Base-by-base conservation (phyloP, 805 yeast species). In the Yarrowia sp. region DNA sequence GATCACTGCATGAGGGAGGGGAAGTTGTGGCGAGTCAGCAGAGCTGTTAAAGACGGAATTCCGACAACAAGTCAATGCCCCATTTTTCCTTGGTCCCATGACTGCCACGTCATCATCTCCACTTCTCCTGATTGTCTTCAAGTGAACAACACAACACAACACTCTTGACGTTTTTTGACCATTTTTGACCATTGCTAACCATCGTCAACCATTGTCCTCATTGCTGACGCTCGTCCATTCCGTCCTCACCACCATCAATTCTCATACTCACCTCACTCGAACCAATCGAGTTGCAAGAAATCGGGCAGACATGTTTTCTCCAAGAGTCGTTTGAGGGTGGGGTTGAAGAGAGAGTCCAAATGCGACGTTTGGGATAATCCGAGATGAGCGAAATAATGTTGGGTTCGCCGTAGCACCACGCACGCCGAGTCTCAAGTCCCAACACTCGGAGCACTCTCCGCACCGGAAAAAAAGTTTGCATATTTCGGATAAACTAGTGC, bases 381-480 rank as follows among this genome's bases (percentile, higher is more conserved):
- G 64, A 56, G 47, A 40, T 42, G 61, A 55, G 61, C 61, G 61
- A 55, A 56, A 56, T 56, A 56, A 56, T 56, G 64, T 56, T 56
- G 64, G 64, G 64, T 43, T 56, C 63, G 24, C 42, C 47, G 47
- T 56, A 42, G 63, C 47, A 14, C 63, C 63, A 24, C 61, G 46
- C 60, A 53, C 33, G 49, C 49, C 30, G 30, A 19, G 33, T 17
- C 17, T 9, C 7, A 39, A 55, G 61, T 56, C 63, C 63, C 63
- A 56, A 56, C 63, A 55, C 38, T 24, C 61, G 13, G 19, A 17
- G 43, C 56, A 53, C 44, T 53, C 64, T 56, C 64, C 64, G 64
- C 64, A 56, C 64, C 64, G 64, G 64, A 24, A 56, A 56, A n/a
- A 56, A 56, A 56, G 64, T 56, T 56, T 56, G 64, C 64, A 56